Evolutionary conservation across 2,329 filamentous ascomycete species (phyloP).

Genomic region (Tolypocladium paradoxum): DNA sequence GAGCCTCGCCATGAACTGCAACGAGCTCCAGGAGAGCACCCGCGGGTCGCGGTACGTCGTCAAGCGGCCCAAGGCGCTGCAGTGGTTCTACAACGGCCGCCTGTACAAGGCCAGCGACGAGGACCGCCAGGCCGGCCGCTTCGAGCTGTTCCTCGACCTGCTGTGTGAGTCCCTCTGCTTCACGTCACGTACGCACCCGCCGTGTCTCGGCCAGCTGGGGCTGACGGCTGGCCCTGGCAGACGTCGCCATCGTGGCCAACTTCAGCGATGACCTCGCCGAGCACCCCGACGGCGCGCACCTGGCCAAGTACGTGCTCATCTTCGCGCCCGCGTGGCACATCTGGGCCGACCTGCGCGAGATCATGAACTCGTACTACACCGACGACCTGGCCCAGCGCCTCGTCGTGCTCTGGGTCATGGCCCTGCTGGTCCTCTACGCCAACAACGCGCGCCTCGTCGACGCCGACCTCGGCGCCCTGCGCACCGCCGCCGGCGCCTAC

Average conservation of each 20-base stretch:
- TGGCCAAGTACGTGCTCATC: slow-evolving; percentile 37
- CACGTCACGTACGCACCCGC: too few species aligned
- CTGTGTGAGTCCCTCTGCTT: slow-evolving; percentile 23
- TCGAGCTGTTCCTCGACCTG: slow-evolving; percentile 39
- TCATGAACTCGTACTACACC: slow-evolving; percentile 42
- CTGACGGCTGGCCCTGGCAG: too few species aligned
- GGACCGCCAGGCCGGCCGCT: slow-evolving; percentile 33
- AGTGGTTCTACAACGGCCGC: slow-evolving; percentile 33
- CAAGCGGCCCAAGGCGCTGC: slow-evolving; percentile 27
- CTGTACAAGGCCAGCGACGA: slow-evolving; percentile 30
- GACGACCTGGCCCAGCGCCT: slow-evolving; percentile 36
- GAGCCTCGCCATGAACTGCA: slow-evolving; percentile 21
- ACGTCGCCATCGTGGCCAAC: slow-evolving; percentile 37
- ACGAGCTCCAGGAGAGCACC: slow-evolving; percentile 21
- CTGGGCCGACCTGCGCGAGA: slow-evolving; percentile 36
- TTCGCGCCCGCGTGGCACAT: slow-evolving; percentile 38
- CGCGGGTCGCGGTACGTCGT: slow-evolving; percentile 22
- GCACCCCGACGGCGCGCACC: slow-evolving; percentile 28
- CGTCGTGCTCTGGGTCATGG: slow-evolving; percentile 40
- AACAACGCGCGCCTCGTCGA: slow-evolving; percentile 35
- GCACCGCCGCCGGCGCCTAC: slow-evolving; percentile 34
- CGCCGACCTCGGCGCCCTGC: slow-evolving; percentile 31
- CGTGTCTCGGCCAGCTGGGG: too few species aligned
- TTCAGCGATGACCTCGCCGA: slow-evolving; percentile 37
- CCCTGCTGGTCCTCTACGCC: slow-evolving; percentile 33